Conservation (phyloP, 495 filamentous ascomycete species). For the Saxispiralis lemnorum region DNA sequence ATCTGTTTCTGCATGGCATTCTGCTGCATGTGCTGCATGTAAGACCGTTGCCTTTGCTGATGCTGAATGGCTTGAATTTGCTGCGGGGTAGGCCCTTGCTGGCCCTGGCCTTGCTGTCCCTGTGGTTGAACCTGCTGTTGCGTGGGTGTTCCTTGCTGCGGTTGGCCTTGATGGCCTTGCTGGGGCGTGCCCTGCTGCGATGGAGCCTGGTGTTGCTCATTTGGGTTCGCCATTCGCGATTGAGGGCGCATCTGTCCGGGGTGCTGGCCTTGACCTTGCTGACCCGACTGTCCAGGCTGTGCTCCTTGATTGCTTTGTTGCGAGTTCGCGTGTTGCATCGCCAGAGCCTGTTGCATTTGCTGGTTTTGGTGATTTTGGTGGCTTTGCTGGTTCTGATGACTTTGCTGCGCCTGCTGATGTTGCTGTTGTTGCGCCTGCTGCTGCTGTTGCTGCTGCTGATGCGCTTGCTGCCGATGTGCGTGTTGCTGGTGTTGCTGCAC, state of each 20-base stretch:
- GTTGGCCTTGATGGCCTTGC: constrained; percentile 15
- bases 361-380: constrained; percentile 13
- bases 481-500: constrained; percentile 12
- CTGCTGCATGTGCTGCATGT: constrained; percentile 10
- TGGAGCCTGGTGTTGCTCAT: constrained; percentile 4
- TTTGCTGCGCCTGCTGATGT: constrained; percentile 13
- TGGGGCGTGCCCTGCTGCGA: constrained; percentile 10
- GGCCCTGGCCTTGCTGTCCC: constrained; percentile 26
- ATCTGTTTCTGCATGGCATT: constrained; percentile 7
- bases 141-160: constrained; percentile 21
- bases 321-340: constrained; percentile 23
- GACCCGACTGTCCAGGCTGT: constrained; percentile 11
- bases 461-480: constrained; percentile 8
- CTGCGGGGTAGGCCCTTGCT: constrained; percentile 32
- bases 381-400: constrained; percentile 13
- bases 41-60: constrained; percentile 1
- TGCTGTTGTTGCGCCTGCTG: constrained; percentile 2
- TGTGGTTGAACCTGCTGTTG: constrained; percentile 25
- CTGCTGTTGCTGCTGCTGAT: constrained; percentile 6
- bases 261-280: constrained; percentile 4
- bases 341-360: constrained; percentile 20
- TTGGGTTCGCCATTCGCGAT: constrained; percentile 9
- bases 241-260: constrained; percentile 13
- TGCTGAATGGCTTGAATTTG: constrained; percentile 26
- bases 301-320: constrained; percentile 22